A percentile compares a stretch with the other conserved stretches of the same genome.
These are phyloP conservation scores for Aureobasidium sp. DNA, from an alignment of 2,329 filamentous ascomycete genomes.

Conservation along the genomic window DNA sequence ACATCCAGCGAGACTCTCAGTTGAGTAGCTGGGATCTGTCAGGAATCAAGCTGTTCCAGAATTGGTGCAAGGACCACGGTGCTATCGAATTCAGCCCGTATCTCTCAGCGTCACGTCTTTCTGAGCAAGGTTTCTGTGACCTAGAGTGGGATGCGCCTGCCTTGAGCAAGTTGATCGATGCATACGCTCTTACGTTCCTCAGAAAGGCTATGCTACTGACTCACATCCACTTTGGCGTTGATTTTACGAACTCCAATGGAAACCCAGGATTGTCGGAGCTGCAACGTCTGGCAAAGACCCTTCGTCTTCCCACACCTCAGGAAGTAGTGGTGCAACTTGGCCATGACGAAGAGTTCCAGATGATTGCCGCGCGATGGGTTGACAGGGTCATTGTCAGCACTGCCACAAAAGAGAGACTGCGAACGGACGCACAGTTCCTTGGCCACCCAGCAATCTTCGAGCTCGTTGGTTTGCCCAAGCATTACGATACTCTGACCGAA, in stretches of 20 bases:
- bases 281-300: slow-evolving; percentile 64
- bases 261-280: slow-evolving; percentile 48
- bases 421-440: slow-evolving; percentile 36
- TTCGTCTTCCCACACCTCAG: slow-evolving; percentile 69
- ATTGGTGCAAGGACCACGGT: not conserved
- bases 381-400: slow-evolving; percentile 40
- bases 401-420: slow-evolving; percentile 25
- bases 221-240: slow-evolving; percentile 79
- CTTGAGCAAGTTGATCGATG: slow-evolving; percentile 35
- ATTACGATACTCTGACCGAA: slow-evolving; percentile 87
- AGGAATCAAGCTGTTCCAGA: slow-evolving; percentile 1
- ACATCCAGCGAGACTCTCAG: not conserved
- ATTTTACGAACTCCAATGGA: slow-evolving; percentile 55
- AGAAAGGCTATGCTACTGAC: slow-evolving; percentile 78
- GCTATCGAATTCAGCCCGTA: not conserved
- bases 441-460: slow-evolving; percentile 91
- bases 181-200: slow-evolving; percentile 83
- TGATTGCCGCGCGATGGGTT: slow-evolving; percentile 62
- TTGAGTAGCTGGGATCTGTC: slow-evolving; percentile 8
- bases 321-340: slow-evolving; percentile 60
- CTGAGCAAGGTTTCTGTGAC: not conserved
- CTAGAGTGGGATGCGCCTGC: not conserved
- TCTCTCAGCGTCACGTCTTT: not conserved
- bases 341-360: slow-evolving; percentile 36
- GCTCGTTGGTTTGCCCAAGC: slow-evolving; percentile 81